Evolutionary conservation across 768 basidiomycete genomes (phyloP), one percentile per base, ranked within the genome.

Genomic region (Pisolithus marmoratus): DNA sequence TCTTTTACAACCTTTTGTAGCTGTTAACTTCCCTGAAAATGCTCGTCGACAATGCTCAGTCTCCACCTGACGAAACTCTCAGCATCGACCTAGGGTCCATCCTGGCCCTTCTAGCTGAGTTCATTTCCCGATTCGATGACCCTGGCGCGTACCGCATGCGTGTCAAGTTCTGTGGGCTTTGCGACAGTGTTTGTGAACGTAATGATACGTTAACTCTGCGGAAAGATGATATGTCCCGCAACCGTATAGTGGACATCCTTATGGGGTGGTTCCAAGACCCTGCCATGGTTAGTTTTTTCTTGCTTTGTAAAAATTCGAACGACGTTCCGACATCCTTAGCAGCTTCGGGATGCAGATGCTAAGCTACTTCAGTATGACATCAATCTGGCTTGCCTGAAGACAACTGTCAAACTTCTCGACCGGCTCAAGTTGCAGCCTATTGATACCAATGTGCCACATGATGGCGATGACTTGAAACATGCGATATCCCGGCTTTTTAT

Each of bases 401-500:
- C 89, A 0, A 75, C 78, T 12, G 87, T 91, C 9, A 85, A 80
- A 51, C 72, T 94, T 12, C 70, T 91, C 37, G 88, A 94, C 58
- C 81, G 84, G 15, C 69, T 95, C 8, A 80, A 85, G 48, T 73
- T 96, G 20, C 74, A 78, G 48, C 72, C 79, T 5, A 69, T 78
- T 3, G 87, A 77, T n/a, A 72, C 69, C 17, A 70, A 79, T 49
- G 64, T 71, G 1, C 62, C 77, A 0, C 73, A 78, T 37, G 74
- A 79, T 31, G 78, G 80, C 15, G 81, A 88, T 54, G 87, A 88
- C 54, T 71, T 77, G 23, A 74, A 77, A 1, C 86, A 90, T 61
- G 81, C 82, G 9, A 79, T 88, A 17, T 85, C 89, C 2, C 74
- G 92, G 23, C 66, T 91, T 24, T 94, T 94, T 71, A 84, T 84